A percentile compares a stretch with the other conserved stretches of the same genome.
These are phyloP conservation scores for Rhizophagus clarus DNA, from an alignment of 192 early-diverging fungal genomes.

Conservation along the genomic window DNA sequence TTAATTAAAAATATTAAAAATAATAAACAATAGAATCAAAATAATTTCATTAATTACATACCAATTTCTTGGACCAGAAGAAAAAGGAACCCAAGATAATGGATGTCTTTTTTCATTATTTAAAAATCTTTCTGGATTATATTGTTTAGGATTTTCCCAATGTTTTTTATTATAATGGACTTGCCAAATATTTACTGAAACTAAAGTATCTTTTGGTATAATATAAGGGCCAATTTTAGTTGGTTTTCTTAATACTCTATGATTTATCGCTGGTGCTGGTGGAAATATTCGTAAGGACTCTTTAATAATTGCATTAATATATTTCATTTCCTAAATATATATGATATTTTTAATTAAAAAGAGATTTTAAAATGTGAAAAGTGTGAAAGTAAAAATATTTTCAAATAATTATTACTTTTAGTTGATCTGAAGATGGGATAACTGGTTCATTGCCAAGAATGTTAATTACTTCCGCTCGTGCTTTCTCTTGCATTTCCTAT, in stretches of 20 bases:
- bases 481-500: conserved; percentile 6
- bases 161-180: background rate
- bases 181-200: background rate
- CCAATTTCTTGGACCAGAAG: conserved; percentile 1
- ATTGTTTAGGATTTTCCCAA: background rate
- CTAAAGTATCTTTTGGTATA: background rate
- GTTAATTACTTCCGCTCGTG: background rate
- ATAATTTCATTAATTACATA: background rate
- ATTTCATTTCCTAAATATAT: background rate
- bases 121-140: background rate
- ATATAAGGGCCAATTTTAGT: background rate
- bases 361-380: background rate
- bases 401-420: background rate
- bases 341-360: background rate
- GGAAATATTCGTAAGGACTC: background rate
- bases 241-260: background rate
- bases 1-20: background rate
- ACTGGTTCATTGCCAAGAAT: background rate
- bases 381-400: background rate
- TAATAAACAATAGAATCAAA: background rate
- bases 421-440: background rate
- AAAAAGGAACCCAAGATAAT: background rate
- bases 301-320: conserved; percentile 3
- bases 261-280: background rate
- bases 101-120: background rate